phyloP scores from a whole-genome alignment of 2,329 filamentous ascomycete genomes.

The Aspergillus ochraceus region DNA sequence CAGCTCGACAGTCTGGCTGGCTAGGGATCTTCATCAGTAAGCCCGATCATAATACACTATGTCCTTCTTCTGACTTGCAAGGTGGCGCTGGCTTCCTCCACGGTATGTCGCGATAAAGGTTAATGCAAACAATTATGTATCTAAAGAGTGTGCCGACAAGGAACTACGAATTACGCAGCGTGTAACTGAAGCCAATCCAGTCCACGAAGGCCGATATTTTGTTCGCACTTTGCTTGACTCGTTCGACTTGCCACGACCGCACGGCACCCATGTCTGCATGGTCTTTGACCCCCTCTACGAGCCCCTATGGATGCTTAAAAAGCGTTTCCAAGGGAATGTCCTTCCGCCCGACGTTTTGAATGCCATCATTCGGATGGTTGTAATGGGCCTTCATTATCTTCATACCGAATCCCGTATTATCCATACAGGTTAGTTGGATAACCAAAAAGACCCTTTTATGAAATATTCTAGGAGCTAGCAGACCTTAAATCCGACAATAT shows the following conservation, averaged over 20 bases:
- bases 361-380: constrained; percentile 30
- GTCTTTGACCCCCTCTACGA: constrained; percentile 37
- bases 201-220: constrained; percentile 32
- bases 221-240: constrained; percentile 35
- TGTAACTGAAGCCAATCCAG: constrained; percentile 28
- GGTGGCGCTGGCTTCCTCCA: constrained; percentile 25
- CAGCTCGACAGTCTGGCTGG: constrained; percentile 45
- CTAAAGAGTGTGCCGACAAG: constrained; percentile 21
- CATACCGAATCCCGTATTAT: constrained; percentile 41
- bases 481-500: constrained; percentile 46
- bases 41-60: constrained; percentile 2
- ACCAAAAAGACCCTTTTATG: not conserved
- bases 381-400: constrained; percentile 42
- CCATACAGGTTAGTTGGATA: constrained; percentile 36
- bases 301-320: constrained; percentile 34
- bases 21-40: constrained; percentile 29
- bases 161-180: constrained; percentile 35
- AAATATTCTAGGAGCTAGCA: constrained; percentile 12
- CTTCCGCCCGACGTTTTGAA: constrained; percentile 31
- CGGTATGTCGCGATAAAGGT: constrained; percentile 37
- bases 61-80: constrained; percentile 11
- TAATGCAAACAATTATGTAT: constrained; percentile 27
- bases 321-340: constrained; percentile 23
- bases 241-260: constrained; percentile 28
- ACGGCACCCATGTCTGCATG: constrained; percentile 35